Evolutionary conservation across 352 stramenopile species (phyloP).

Genomic region (Peronospora farinosa): DNA sequence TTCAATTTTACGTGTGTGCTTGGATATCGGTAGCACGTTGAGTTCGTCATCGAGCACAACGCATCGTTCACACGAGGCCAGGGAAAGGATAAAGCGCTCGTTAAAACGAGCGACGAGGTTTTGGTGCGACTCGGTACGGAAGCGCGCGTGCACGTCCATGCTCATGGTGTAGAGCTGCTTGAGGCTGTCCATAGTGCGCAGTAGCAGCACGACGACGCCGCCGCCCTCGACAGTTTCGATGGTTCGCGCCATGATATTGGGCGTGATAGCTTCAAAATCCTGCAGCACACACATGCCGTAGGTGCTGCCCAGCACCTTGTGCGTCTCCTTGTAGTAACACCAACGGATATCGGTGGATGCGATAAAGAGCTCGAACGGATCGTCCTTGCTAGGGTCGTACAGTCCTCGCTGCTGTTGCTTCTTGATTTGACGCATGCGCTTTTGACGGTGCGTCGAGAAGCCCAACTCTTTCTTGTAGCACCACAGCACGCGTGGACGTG

Average conservation of each 20-base stretch:
- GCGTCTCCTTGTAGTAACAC: slow-evolving; percentile 99
- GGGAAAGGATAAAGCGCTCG: slow-evolving; percentile 98
- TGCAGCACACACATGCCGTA: slow-evolving; percentile 98
- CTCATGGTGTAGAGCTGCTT: slow-evolving; percentile 99
- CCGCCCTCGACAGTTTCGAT: slow-evolving; percentile 99
- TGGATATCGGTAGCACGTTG: slow-evolving; percentile 96
- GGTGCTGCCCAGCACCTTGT: slow-evolving; percentile 97
- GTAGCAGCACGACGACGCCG: slow-evolving; percentile 95
- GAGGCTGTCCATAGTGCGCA: slow-evolving; percentile 97
- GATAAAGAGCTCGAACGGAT: slow-evolving; percentile 99
- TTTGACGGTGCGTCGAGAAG: slow-evolving; percentile 96
- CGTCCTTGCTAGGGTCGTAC: slow-evolving; percentile 89
- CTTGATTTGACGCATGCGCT: slow-evolving; percentile 93
- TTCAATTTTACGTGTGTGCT: slow-evolving; percentile 88
- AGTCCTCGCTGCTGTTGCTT: slow-evolving; percentile 90
- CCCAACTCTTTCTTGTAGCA: slow-evolving; percentile 99
- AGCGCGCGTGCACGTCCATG: slow-evolving; percentile 93
- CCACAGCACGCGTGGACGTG: slow-evolving; percentile 96
- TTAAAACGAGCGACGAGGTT: slow-evolving; percentile 98
- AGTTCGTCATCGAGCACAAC: slow-evolving; percentile 99
- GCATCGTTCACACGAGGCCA: slow-evolving; percentile 92
- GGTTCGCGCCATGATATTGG: slow-evolving; percentile 98
- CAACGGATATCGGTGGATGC: slow-evolving; percentile 97
- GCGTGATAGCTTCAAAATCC: slow-evolving; percentile 98
- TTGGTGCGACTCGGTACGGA: slow-evolving; percentile 89